Conservation (phyloP, 169 alveolate species). For the Besnoitia besnoiti region DNA sequence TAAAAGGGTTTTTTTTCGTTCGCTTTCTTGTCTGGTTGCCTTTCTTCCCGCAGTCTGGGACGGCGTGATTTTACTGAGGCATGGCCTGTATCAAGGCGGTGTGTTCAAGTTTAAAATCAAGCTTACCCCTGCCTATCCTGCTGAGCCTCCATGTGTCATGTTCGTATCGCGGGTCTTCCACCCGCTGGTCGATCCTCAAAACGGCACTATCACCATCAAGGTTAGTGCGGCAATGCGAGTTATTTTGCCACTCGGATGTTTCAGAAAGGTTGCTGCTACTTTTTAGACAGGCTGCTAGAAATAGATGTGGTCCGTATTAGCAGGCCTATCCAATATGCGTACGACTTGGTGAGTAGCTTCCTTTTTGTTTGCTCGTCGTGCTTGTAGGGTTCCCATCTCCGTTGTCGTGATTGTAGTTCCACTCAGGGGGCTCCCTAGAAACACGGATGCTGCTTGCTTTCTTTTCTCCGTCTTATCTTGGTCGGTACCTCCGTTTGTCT, state of each 20-base stretch:
- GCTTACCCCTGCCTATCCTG: slow-evolving; percentile 75
- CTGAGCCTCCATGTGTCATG: slow-evolving; percentile 66
- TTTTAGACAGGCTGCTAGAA: slow-evolving; percentile 1
- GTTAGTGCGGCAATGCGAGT: not conserved
- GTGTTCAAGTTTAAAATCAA: slow-evolving; percentile 75
- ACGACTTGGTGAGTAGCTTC: too few relatives aligned
- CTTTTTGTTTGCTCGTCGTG: not conserved
- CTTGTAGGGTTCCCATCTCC: not conserved
- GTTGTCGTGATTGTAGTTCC: not conserved
- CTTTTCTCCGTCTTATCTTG: too few relatives aligned
- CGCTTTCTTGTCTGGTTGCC: not conserved
- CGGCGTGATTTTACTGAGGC: slow-evolving; percentile 77
- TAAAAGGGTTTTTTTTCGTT: too few relatives aligned
- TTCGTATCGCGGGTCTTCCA: slow-evolving; percentile 74
- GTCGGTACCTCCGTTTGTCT: too few relatives aligned
- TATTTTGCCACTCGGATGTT: not conserved
- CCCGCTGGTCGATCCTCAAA: slow-evolving; percentile 45
- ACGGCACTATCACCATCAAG: slow-evolving; percentile 31
- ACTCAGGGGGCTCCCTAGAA: too few relatives aligned
- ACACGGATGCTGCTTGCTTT: too few relatives aligned
- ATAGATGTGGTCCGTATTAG: not conserved
- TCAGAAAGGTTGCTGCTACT: not conserved
- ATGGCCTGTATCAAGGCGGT: slow-evolving; percentile 78
- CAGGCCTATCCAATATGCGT: not conserved
- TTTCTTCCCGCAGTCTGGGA: slow-evolving; percentile 72